A percentile compares a stretch with the other conserved stretches of the same genome.
These are phyloP conservation scores for Primulina tabacum DNA, from an alignment of 257 asterid species.

Conservation along the genomic window DNA sequence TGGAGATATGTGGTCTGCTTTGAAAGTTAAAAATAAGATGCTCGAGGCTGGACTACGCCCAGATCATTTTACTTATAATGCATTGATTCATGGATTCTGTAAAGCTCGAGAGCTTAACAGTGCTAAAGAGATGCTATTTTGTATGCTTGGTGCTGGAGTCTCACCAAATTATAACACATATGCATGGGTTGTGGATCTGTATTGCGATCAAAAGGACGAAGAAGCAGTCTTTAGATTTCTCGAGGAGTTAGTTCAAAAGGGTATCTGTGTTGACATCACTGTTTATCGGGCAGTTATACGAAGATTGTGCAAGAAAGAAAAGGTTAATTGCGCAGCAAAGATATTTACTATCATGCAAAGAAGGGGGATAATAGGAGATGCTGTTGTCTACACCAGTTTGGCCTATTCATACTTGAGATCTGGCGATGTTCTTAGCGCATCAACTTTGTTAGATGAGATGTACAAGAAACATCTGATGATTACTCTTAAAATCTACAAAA, in stretches of 20 bases:
- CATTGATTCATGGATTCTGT: constrained; percentile 75
- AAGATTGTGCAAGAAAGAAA: constrained; percentile 67
- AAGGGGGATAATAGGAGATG: constrained; percentile 71
- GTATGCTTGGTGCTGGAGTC: constrained; percentile 62
- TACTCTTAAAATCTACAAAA: constrained; percentile 52
- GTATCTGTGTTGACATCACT: constrained; percentile 60
- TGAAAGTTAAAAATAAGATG: constrained; percentile 66
- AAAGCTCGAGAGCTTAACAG: constrained; percentile 46
- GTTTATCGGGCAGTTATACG: constrained; percentile 68
- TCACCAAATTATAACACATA: constrained; percentile 57
- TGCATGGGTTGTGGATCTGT: constrained; percentile 69
- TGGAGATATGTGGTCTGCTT: constrained; percentile 72
- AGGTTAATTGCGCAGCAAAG: constrained; percentile 54
- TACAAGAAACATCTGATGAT: constrained; percentile 63
- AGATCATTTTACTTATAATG: constrained; percentile 78
- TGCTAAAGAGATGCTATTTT: constrained; percentile 56
- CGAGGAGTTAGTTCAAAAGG: constrained; percentile 58
- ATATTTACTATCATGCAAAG: constrained; percentile 52
- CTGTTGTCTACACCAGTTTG: constrained; percentile 46
- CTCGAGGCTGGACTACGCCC: constrained; percentile 68
- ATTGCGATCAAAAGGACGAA: constrained; percentile 48
- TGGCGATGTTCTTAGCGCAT: constrained; percentile 44
- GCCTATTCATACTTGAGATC: constrained; percentile 64
- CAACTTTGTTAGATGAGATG: constrained; percentile 71
- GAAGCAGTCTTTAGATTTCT: constrained; percentile 46